Percentiles rank a stretch among this genome's conserved stretches.
Evolutionary conservation across 208 protist species (phyloP).

Genomic region (Trichomonas vaginalis): DNA sequence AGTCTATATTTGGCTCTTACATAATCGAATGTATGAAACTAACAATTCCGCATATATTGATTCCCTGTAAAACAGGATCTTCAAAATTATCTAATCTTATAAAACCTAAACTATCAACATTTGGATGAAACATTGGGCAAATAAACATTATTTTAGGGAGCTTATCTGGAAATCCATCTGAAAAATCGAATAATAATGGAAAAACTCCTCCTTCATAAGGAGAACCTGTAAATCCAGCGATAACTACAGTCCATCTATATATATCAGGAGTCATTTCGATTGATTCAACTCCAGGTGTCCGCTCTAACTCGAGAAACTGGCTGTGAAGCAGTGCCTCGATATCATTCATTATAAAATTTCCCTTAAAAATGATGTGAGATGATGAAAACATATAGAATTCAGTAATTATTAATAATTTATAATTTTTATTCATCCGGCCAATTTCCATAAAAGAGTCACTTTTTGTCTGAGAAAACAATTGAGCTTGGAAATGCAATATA

Average conservation of each 20-base stretch:
- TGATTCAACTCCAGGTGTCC: neutral
- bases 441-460: no score
- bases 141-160: neutral
- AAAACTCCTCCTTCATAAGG: neutral
- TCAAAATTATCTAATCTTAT: neutral
- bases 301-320: no score
- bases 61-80: neutral
- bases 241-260: neutral
- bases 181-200: neutral
- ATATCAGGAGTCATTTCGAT: neutral
- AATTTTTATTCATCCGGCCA: no score
- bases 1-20: neutral
- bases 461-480: no score
- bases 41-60: neutral
- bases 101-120: neutral
- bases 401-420: no score
- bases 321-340: no score
- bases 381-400: no score
- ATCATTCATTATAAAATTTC: no score
- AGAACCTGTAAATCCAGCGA: neutral
- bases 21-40: neutral
- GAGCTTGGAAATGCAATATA: no score
- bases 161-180: neutral
- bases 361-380: no score
- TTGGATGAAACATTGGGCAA: neutral